Evolutionary conservation across 306 rosid genomes (phyloP).

Genomic region (Begonia loranthoides): DNA sequence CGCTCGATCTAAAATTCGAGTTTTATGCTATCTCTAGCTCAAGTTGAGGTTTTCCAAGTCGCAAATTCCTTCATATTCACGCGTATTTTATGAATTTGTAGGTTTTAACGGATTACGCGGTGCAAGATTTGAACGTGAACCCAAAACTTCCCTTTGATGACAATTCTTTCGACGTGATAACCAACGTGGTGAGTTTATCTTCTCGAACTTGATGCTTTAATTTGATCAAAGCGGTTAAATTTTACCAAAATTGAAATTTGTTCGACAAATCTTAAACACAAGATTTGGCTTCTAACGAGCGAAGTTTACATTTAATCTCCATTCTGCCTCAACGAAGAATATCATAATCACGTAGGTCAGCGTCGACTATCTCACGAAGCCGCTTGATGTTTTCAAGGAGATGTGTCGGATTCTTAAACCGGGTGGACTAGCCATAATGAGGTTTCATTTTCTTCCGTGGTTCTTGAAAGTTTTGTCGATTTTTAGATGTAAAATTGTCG

Average conservation of each 20-base stretch:
- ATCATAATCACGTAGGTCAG: slow-evolving; percentile 42
- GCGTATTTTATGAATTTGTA: slow-evolving; percentile 14
- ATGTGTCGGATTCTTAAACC: slow-evolving; percentile 62
- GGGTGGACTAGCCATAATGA: slow-evolving; percentile 66
- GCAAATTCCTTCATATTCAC: background rate
- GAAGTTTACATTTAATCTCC: no score
- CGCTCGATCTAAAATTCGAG: no score
- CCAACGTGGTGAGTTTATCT: slow-evolving; percentile 47
- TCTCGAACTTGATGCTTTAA: background rate
- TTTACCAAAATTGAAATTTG: no score
- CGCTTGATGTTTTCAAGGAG: slow-evolving; percentile 61
- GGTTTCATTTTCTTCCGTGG: slow-evolving; percentile 17
- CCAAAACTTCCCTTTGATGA: slow-evolving; percentile 62
- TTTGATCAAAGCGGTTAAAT: no score
- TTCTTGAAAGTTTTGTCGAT: background rate
- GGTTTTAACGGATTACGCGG: slow-evolving; percentile 58
- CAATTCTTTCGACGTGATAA: slow-evolving; percentile 53
- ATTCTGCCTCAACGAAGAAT: no score
- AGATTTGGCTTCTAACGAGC: no score
- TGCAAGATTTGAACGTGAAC: slow-evolving; percentile 62
- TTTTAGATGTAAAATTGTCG: no score
- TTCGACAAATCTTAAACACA: no score
- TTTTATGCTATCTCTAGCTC: no score
- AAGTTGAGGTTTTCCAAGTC: no score
- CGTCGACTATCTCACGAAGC: slow-evolving; percentile 67